phyloP scores from a whole-genome alignment of 2,329 filamentous ascomycete species.

The Colletotrichum sp. region DNA sequence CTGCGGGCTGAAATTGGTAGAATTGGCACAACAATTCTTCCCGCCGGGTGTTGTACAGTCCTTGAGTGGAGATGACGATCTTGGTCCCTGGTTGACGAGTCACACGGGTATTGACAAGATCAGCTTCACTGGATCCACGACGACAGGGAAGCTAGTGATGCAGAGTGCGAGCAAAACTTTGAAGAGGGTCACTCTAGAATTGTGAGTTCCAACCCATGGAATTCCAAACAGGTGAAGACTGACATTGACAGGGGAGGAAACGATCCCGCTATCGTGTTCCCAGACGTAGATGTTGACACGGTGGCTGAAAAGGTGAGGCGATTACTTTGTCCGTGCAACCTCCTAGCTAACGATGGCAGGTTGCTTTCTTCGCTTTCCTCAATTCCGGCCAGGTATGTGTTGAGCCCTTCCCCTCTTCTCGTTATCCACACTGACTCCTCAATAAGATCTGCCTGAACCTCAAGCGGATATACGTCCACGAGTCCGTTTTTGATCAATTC shows the following conservation, averaged over 20 bases:
- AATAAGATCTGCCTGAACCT: not conserved
- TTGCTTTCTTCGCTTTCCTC: not conserved
- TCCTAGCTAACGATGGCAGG: not conserved
- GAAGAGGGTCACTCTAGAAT: not conserved
- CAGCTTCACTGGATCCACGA: not conserved
- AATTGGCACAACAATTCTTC: conserved; percentile 62
- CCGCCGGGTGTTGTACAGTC: conserved; percentile 68
- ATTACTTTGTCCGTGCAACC: fast-evolving
- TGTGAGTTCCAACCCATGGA: not conserved
- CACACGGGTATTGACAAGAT: not conserved
- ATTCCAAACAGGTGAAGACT: not conserved
- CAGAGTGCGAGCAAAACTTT: not conserved
- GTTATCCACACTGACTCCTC: not conserved
- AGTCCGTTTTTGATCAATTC: conserved; percentile 3
- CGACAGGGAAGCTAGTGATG: not conserved
- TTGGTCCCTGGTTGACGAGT: conserved; percentile 58
- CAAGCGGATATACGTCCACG: conserved; percentile 28
- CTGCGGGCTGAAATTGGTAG: conserved; percentile 62
- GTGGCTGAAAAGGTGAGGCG: not conserved
- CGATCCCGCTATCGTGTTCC: not conserved
- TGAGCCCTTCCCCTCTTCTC: not conserved
- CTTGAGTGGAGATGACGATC: conserved; percentile 62
- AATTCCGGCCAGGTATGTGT: not conserved
- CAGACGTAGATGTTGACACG: not conserved
- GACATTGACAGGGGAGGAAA: not conserved